Percentiles rank a stretch among this genome's conserved stretches.
Conservation (phyloP, 2,329 filamentous ascomycete genomes). For the Fusarium papillatum region DNA sequence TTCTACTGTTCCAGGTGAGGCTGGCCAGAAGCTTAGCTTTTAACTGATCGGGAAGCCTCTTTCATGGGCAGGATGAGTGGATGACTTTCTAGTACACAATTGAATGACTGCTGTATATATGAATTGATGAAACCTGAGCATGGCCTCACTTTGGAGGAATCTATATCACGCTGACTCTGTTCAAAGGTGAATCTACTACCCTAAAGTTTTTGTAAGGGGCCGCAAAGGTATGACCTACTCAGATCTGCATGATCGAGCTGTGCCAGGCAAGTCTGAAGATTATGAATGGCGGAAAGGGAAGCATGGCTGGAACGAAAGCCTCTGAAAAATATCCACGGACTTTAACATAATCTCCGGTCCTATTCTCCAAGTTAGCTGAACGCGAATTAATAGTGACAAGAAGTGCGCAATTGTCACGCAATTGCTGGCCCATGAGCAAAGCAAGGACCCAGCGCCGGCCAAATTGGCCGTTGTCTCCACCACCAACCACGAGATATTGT, state of each 20-base stretch:
- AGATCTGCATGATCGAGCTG: not conserved
- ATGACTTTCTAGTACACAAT: not conserved
- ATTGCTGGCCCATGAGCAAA: not conserved
- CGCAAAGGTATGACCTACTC: no score
- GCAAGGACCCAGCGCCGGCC: not conserved
- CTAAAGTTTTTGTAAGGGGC: not conserved
- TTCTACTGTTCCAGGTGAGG: constrained; percentile 25
- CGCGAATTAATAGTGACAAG: not conserved
- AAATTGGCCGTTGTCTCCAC: not conserved
- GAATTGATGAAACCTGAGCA: not conserved
- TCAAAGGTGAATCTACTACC: not conserved
- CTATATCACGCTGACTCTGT: rapidly evolving
- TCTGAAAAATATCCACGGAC: not conserved
- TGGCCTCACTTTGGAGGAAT: not conserved
- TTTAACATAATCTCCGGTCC: not conserved
- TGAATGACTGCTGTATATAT: not conserved
- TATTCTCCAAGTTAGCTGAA: not conserved
- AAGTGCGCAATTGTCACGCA: not conserved
- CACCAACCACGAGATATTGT: not conserved
- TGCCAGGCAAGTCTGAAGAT: not conserved
- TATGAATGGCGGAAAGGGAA: not conserved
- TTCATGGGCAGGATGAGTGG: not conserved
- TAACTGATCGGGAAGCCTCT: not conserved
- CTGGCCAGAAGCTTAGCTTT: constrained; percentile 31
- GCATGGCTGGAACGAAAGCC: not conserved